These are phyloP conservation scores for Tinospora cordifolia DNA, from an alignment of 164 flowering plant species.

Conservation along the genomic window DNA sequence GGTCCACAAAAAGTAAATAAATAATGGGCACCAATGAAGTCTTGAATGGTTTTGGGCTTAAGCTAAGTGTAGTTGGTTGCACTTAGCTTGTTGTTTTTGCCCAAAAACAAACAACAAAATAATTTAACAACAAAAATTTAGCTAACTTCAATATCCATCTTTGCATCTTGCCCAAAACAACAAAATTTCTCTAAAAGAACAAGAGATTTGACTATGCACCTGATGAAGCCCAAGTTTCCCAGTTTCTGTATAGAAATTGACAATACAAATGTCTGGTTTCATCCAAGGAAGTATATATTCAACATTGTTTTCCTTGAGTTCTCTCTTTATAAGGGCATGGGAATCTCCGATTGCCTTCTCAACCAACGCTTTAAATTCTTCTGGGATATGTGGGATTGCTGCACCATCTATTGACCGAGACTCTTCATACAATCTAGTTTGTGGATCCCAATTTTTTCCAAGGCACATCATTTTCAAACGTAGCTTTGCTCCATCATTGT, in stretches of 20 bases:
- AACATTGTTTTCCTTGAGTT: constrained; percentile 7
- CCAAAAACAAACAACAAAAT: too few relatives aligned
- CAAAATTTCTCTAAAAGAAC: too few relatives aligned
- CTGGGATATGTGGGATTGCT: constrained; percentile 54
- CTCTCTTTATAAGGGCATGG: constrained; percentile 28
- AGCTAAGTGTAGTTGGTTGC: too few relatives aligned
- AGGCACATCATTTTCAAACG: constrained; percentile 82
- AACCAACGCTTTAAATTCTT: constrained; percentile 39
- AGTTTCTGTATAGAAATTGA: constrained; percentile 66
- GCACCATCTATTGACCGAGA: constrained; percentile 42
- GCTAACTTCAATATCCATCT: too few relatives aligned
- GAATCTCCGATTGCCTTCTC: constrained; percentile 37
- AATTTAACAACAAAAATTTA: too few relatives aligned
- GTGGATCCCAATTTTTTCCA: constrained; percentile 81
- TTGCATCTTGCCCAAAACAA: too few relatives aligned
- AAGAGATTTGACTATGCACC: too few relatives aligned
- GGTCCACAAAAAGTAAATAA: too few relatives aligned
- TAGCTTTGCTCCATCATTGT: constrained; percentile 44
- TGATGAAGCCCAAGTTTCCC: too few relatives aligned
- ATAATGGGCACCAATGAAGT: too few relatives aligned
- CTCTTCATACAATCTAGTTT: constrained; percentile 36
- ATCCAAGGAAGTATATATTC: constrained; percentile 44
- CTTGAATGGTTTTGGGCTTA: too few relatives aligned
- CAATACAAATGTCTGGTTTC: constrained; percentile 66
- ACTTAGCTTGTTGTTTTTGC: too few relatives aligned